Percentiles rank a stretch among this genome's conserved stretches.
phyloP scores from a whole-genome alignment of 2,329 filamentous ascomycete genomes.

The Pseudocercospora pini-densiflorae region DNA sequence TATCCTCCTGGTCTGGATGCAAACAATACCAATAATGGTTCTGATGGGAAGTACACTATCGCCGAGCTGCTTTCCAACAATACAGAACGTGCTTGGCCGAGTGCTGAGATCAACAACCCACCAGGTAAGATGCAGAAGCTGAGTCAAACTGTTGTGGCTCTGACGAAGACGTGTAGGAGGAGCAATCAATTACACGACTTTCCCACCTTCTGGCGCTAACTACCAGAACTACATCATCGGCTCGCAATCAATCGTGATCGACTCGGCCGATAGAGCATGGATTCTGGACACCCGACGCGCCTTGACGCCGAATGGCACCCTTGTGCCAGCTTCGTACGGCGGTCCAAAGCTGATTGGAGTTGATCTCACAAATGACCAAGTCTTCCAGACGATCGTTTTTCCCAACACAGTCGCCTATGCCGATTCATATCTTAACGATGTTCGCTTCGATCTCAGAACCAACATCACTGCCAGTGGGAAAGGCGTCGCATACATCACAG shows the following conservation, averaged over 20 bases:
- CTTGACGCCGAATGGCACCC: too few relatives aligned
- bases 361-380: too few relatives aligned
- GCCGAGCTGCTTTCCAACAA: slow-evolving; percentile 51
- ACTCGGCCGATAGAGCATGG: slow-evolving; percentile 51
- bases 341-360: too few relatives aligned
- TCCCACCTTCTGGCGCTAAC: slow-evolving; percentile 51
- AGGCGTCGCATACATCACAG: too few relatives aligned
- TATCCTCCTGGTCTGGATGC: slow-evolving; percentile 52
- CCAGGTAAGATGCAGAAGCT: slow-evolving; percentile 38
- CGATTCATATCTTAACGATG: too few relatives aligned
- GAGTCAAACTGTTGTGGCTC: too few relatives aligned
- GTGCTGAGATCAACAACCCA: slow-evolving; percentile 48
- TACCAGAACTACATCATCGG: slow-evolving; percentile 56
- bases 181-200: slow-evolving; percentile 57
- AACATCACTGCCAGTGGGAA: not conserved
- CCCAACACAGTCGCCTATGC: too few relatives aligned
- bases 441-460: slow-evolving; percentile 28
- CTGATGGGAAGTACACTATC: slow-evolving; percentile 53
- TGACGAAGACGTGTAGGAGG: slow-evolving; percentile 39
- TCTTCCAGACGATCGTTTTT: too few relatives aligned
- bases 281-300: too few relatives aligned
- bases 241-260: slow-evolving; percentile 58
- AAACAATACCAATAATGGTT: slow-evolving; percentile 51
- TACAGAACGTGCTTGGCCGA: slow-evolving; percentile 52
- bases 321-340: too few relatives aligned